phyloP scores from a whole-genome alignment of 2,329 filamentous ascomycete genomes.

The Trichoderma semiorbis region DNA sequence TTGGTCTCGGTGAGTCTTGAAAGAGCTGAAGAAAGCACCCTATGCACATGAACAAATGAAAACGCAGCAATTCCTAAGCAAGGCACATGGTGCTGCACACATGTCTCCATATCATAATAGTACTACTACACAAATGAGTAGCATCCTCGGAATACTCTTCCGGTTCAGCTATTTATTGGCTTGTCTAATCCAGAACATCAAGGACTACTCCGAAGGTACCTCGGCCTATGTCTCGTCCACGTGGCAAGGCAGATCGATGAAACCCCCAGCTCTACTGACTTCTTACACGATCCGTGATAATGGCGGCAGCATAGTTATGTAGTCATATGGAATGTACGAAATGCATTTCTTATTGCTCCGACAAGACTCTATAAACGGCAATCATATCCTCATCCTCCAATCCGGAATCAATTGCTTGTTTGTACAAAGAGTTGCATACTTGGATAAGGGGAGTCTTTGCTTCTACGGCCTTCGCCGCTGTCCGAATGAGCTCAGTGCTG shows the following conservation, averaged over 20 bases:
- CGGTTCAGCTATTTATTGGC: neutral
- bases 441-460: slow-evolving; percentile 25
- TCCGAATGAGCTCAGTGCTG: slow-evolving; percentile 27
- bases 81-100: neutral
- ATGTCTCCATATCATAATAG: neutral
- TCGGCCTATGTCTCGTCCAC: neutral
- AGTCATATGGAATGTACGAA: neutral
- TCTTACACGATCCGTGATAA: neutral
- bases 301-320: neutral
- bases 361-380: slow-evolving; percentile 23
- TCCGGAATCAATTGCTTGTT: slow-evolving; percentile 23
- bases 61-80: neutral
- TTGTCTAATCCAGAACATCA: neutral
- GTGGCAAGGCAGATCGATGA: neutral
- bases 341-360: neutral
- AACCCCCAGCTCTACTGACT: neutral
- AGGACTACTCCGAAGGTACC: no score
- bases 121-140: neutral
- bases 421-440: slow-evolving; percentile 25
- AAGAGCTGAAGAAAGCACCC: neutral
- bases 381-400: slow-evolving; percentile 31
- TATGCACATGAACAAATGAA: neutral
- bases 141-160: neutral
- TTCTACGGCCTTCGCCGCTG: slow-evolving; percentile 23
- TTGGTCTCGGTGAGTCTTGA: neutral